phyloP scores from a whole-genome alignment of 1,284 basidiomycete genomes.

The Trichosporon inkin region DNA sequence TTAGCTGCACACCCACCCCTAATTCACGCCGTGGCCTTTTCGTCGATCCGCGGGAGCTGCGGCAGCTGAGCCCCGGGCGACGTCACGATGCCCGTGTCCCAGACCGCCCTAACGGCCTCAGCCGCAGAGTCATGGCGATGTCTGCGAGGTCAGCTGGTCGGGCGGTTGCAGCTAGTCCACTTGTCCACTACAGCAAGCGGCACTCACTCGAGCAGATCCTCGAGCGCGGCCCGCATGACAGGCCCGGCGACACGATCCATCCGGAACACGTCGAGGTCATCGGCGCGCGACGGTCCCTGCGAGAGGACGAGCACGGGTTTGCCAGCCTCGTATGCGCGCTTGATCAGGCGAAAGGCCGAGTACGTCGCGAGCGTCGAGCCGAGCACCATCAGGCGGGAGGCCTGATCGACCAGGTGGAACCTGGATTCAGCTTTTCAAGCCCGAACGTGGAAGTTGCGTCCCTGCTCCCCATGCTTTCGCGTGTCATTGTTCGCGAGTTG shows the following conservation, averaged over 20 bases:
- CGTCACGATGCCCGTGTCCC: constrained; percentile 37
- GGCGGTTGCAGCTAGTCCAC: not conserved
- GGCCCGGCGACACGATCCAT: constrained; percentile 67
- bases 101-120: constrained; percentile 26
- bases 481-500: no score
- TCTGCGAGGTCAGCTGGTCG: constrained; percentile 21
- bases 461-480: no score
- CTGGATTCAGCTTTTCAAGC: constrained; percentile 50
- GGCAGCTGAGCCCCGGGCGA: not conserved
- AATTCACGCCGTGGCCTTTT: not conserved
- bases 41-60: not conserved
- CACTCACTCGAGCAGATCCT: constrained; percentile 41
- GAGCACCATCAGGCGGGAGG: constrained; percentile 68
- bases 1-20: not conserved
- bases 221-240: constrained; percentile 60
- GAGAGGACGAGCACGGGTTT: constrained; percentile 80
- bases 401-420: constrained; percentile 59
- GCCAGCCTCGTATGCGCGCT: constrained; percentile 66
- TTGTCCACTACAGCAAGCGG: not conserved
- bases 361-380: constrained; percentile 89
- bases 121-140: constrained; percentile 16
- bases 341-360: constrained; percentile 81
- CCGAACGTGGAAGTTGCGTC: no score
- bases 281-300: constrained; percentile 77
- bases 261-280: constrained; percentile 70